These are phyloP conservation scores for Mollisia scopiformis DNA, from an alignment of 2,329 filamentous ascomycete genomes.

Conservation along the genomic window DNA sequence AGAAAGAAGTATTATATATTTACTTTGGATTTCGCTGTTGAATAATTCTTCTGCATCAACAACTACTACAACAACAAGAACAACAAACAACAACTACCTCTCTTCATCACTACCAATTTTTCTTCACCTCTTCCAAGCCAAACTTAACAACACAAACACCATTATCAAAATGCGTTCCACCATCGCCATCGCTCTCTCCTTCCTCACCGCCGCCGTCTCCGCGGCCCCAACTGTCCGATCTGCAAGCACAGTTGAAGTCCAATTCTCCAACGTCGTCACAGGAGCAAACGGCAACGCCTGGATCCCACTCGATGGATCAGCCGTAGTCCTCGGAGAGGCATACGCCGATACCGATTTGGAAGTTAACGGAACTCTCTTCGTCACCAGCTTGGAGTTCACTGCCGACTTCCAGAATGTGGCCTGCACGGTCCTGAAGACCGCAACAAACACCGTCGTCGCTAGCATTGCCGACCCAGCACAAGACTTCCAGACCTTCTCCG, in stretches of 20 bases:
- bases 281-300: slow-evolving; percentile 13
- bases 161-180: slow-evolving; percentile 13
- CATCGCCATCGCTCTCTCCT: slow-evolving; percentile 10
- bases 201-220: slow-evolving; percentile 10
- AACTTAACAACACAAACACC: slow-evolving; percentile 6
- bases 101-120: too few relatives aligned
- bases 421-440: slow-evolving; percentile 12
- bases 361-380: slow-evolving; percentile 9
- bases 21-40: too few relatives aligned
- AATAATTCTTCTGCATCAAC: too few relatives aligned
- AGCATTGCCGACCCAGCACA: slow-evolving; percentile 7
- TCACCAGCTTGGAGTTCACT: slow-evolving; percentile 17
- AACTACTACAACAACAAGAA: too few relatives aligned
- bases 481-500: slow-evolving; percentile 15
- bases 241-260: slow-evolving; percentile 12
- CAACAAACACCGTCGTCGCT: slow-evolving; percentile 7
- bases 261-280: slow-evolving; percentile 16
- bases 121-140: too few relatives aligned
- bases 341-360: slow-evolving; percentile 12
- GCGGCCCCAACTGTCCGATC: slow-evolving; percentile 9
- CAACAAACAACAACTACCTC: slow-evolving; percentile 4
- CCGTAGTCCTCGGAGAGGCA: slow-evolving; percentile 11
- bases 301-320: slow-evolving; percentile 12
- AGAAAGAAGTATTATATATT: too few relatives aligned
- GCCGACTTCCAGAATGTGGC: slow-evolving; percentile 13